Evolutionary conservation across 495 filamentous ascomycete genomes (phyloP), one percentile per base, ranked within the genome.

Genomic region (Parathielavia appendiculata): DNA sequence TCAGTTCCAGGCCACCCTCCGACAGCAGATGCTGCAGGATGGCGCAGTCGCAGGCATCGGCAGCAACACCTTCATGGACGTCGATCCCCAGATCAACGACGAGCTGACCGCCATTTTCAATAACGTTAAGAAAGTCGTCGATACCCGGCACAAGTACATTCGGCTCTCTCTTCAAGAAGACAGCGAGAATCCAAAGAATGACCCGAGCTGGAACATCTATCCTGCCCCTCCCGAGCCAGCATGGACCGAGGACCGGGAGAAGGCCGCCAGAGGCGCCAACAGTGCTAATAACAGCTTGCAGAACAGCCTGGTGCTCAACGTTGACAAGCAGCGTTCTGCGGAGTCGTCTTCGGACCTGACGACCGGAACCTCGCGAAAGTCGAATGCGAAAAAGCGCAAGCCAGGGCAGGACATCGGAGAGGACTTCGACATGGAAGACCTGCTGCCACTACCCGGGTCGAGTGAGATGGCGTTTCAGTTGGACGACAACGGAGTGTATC

Each of bases 71-170:
- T 81, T 82, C 64, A 76, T 76, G 53, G 76, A 81, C 50, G 81
- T 76, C 54, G 85, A 89, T 56, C 79, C 85, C 36, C 79, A 85
- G 48, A 84, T 97, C 60, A 87, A 87, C 2, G 81, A 87, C 6
- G 93, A 98, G 71, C 71, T 98, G 52, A 81, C 78, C 63, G 80
- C 81, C 16, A 96, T 97, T 56, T 97, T 92, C 65, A 83, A 83
- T 58, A 95, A 92, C 63, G 88, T 97, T 56, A 85, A 90, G 69
- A 85, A 84, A 55, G 81, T 97, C 9, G 69, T 96, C 13, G 86
- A 95, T 61, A 76, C 90, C n/a, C 83, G 93, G 34, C 84, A 90
- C 63, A 96, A 90, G 63, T 97, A 97, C 71, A 87, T 97, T 34
- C 76, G 80, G 5, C 70, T 96, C n/a, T 97, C 95, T 0, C 73